Conservation (phyloP, 352 stramenopile genomes). For the Phytophthora nicotianae region DNA sequence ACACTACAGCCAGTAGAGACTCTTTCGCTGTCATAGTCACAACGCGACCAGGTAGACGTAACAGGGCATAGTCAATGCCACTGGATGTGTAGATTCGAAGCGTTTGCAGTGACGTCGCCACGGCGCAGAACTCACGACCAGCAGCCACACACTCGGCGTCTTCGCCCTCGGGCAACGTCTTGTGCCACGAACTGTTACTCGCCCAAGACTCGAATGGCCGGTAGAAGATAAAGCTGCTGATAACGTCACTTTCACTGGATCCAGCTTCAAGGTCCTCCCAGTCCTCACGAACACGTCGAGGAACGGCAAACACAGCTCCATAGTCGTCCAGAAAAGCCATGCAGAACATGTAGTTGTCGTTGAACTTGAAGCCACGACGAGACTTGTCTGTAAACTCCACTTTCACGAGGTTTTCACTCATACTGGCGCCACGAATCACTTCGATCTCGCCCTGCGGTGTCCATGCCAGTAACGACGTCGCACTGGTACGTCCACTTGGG, state of each 20-base stretch:
- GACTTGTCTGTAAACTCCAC: conserved; percentile 85
- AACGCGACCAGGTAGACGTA: conserved; percentile 67
- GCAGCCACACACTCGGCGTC: conserved; percentile 75
- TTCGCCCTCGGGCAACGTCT: conserved; percentile 66
- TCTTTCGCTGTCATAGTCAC: conserved; percentile 74
- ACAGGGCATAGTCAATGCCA: conserved; percentile 62
- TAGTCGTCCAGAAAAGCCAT: conserved; percentile 76
- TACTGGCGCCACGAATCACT: conserved; percentile 64
- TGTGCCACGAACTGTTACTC: conserved; percentile 81
- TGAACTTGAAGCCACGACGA: conserved; percentile 85
- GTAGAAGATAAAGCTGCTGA: conserved; percentile 82
- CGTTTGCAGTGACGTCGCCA: conserved; percentile 73
- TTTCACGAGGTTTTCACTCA: conserved; percentile 79
- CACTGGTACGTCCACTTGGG: conserved; percentile 28
- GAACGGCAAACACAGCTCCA: conserved; percentile 78
- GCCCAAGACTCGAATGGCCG: conserved; percentile 86
- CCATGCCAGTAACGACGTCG: conserved; percentile 69
- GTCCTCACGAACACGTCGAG: conserved; percentile 63
- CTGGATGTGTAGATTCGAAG: conserved; percentile 78
- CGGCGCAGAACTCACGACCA: conserved; percentile 70
- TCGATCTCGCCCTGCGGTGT: conserved; percentile 84
- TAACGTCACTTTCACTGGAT: conserved; percentile 51
- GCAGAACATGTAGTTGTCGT: conserved; percentile 83
- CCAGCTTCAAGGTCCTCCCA: conserved; percentile 54
- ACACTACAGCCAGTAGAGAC: conserved; percentile 70